These are phyloP conservation scores for Colletotrichum brevisporum DNA, from an alignment of 2,329 filamentous ascomycete species.

Conservation along the genomic window DNA sequence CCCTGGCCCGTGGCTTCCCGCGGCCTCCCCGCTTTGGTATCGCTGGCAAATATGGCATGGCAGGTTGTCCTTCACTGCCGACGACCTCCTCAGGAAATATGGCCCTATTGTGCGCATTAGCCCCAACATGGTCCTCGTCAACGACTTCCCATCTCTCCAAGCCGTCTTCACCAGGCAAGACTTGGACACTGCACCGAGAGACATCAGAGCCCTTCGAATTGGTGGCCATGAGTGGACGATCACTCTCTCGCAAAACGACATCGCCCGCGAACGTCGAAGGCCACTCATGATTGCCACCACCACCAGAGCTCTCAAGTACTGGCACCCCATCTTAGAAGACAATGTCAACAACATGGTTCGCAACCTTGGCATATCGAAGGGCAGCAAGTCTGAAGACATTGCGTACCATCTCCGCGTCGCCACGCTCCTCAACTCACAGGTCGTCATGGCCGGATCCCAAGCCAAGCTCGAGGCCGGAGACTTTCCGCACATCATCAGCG, in stretches of 20 bases:
- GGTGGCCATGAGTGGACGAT: constrained; percentile 44
- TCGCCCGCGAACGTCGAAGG: constrained; percentile 39
- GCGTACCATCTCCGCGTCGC: constrained; percentile 41
- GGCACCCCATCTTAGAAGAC: constrained; percentile 38
- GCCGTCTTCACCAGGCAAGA: constrained; percentile 36
- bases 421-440: constrained; percentile 39
- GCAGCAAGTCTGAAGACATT: constrained; percentile 39
- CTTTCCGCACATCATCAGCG: constrained; percentile 41
- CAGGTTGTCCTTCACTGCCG: too few relatives aligned
- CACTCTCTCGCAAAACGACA: constrained; percentile 38
- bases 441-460: constrained; percentile 41
- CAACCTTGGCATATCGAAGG: constrained; percentile 33
- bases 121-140: too few relatives aligned
- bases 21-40: too few relatives aligned
- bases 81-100: too few relatives aligned
- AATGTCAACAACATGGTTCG: constrained; percentile 35
- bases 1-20: too few relatives aligned
- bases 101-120: too few relatives aligned
- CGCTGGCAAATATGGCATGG: too few relatives aligned
- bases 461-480: constrained; percentile 25
- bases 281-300: constrained; percentile 43
- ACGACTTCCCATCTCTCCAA: too few relatives aligned
- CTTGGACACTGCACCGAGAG: constrained; percentile 39
- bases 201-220: constrained; percentile 42
- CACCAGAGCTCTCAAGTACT: constrained; percentile 38